A percentile compares a stretch with the other conserved stretches of the same genome.
These are phyloP conservation scores for Aegilops tauschii DNA, from an alignment of 176 grass and related monocot genomes.

Conservation along the genomic window DNA sequence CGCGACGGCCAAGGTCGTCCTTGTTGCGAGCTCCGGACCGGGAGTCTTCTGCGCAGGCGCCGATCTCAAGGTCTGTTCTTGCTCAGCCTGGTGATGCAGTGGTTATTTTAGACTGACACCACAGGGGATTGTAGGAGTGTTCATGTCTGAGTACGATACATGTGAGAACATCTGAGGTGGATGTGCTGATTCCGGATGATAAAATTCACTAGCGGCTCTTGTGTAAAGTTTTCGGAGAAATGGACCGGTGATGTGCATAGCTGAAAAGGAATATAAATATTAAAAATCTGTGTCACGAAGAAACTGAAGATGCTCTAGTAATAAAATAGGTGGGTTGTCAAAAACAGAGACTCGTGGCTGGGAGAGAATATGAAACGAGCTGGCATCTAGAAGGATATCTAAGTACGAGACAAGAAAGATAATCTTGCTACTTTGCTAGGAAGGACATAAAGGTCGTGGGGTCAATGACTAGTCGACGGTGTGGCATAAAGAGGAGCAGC, in stretches of 20 bases:
- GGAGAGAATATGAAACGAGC: slow-evolving; percentile 4
- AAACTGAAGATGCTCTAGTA: neutral
- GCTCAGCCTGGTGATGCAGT: neutral
- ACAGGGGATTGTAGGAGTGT: neutral
- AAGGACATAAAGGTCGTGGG: slow-evolving; percentile 13
- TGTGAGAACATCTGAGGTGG: neutral
- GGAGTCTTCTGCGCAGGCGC: slow-evolving; percentile 79
- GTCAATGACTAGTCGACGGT: slow-evolving; percentile 1
- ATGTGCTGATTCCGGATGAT: neutral
- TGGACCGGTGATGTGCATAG: neutral
- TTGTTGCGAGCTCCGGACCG: slow-evolving; percentile 73
- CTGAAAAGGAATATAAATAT: slow-evolving; percentile 20
- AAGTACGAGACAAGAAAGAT: slow-evolving; percentile 1
- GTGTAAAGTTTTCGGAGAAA: neutral
- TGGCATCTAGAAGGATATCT: neutral
- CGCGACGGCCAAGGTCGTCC: slow-evolving; percentile 55
- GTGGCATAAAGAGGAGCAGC: slow-evolving; percentile 5
- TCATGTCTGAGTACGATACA: neutral
- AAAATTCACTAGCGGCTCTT: neutral
- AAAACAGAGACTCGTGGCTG: neutral
- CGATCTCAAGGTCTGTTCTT: slow-evolving; percentile 71
- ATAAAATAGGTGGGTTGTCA: neutral
- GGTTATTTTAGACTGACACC: neutral
- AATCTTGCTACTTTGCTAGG: neutral
- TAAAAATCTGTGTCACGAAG: neutral